A percentile compares a stretch with the other conserved stretches of the same genome.
phyloP scores from a whole-genome alignment of 306 rosid genomes.

The Lagenaria siceraria region DNA sequence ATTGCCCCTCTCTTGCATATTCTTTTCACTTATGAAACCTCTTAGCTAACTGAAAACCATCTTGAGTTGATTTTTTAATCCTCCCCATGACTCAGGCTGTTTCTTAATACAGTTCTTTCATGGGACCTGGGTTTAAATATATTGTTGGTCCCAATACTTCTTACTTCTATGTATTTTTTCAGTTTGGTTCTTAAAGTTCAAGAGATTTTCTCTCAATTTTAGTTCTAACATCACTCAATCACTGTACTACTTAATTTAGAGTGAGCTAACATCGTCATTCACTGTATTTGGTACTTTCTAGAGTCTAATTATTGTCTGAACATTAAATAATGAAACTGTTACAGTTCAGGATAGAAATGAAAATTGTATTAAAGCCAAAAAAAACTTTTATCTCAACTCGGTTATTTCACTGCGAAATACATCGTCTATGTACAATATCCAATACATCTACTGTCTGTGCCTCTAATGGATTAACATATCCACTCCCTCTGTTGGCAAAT shows the following conservation, averaged over 20 bases:
- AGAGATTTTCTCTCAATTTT: neutral
- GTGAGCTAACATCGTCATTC: neutral
- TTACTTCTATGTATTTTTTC: neutral
- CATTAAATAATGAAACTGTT: neutral
- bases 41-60: neutral
- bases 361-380: neutral
- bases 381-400: neutral
- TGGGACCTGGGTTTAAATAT: neutral
- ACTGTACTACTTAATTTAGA: neutral
- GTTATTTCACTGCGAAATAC: neutral
- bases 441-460: neutral
- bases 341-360: neutral
- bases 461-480: no score
- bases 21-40: neutral
- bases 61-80: neutral
- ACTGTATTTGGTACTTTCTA: neutral
- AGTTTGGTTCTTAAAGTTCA: neutral
- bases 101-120: neutral
- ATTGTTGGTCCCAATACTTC: neutral
- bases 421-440: neutral
- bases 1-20: neutral
- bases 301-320: neutral
- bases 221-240: neutral
- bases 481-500: slow-evolving; percentile 9
- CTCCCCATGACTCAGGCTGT: neutral